Conservation (phyloP, 108 stramenopile genomes). For the Parmales sp. region DNA sequence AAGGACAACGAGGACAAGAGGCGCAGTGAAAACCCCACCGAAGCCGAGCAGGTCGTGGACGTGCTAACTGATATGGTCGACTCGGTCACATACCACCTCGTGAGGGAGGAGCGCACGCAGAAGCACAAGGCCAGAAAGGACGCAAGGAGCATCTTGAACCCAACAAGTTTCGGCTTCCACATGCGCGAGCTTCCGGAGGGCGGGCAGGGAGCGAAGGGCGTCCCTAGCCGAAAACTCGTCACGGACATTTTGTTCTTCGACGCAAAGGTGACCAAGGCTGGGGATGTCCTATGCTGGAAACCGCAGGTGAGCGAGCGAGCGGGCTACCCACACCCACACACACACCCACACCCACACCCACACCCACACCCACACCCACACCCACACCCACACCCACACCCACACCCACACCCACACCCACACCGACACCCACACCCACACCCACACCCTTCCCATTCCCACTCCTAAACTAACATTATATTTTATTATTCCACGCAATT, state of each 20-base stretch:
- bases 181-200: not conserved
- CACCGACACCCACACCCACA: no score
- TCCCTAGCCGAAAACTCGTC: not conserved
- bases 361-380: no score
- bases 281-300: not conserved
- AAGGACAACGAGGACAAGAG: conserved; percentile 3
- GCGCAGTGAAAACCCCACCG: not conserved
- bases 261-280: not conserved
- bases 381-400: no score
- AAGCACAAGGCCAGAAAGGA: not conserved
- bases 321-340: no score
- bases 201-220: not conserved
- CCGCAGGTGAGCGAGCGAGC: no score
- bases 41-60: not conserved
- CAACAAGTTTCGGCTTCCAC: not conserved
- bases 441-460: no score
- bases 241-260: not conserved
- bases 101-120: not conserved
- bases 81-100: not conserved
- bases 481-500: no score
- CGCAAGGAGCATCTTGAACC: not conserved
- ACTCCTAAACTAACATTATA: no score
- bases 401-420: no score
- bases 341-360: no score
- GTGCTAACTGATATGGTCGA: not conserved